phyloP scores from a whole-genome alignment of 164 flowering plant genomes.

The Litsea cubeba region DNA sequence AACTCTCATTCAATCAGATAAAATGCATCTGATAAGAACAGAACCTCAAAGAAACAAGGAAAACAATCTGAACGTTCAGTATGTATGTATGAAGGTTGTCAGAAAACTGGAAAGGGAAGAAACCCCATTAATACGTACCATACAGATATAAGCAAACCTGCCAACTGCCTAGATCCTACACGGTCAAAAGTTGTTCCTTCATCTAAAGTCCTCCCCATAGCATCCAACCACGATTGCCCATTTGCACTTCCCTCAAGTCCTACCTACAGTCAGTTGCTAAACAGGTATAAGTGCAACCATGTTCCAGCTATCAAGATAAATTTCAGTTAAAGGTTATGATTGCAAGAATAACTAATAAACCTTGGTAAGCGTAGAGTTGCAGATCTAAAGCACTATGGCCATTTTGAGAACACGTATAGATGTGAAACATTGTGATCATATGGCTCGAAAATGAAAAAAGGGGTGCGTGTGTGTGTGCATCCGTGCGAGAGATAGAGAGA shows the following conservation, averaged over 20 bases:
- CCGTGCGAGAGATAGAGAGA: too few species aligned
- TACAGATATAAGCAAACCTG: conserved; percentile 76
- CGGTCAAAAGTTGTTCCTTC: conserved; percentile 76
- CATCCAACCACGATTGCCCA: conserved; percentile 87
- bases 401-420: background rate
- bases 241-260: conserved; percentile 89
- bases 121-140: conserved; percentile 44
- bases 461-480: too few species aligned
- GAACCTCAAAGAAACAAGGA: background rate
- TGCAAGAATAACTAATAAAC: background rate
- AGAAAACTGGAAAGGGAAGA: background rate
- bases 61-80: background rate
- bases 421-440: too few species aligned
- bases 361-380: background rate
- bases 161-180: conserved; percentile 92
- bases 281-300: background rate
- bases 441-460: too few species aligned
- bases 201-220: conserved; percentile 75
- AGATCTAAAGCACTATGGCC: background rate
- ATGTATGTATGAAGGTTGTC: background rate
- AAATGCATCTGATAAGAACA: background rate
- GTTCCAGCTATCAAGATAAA: background rate
- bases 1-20: background rate
- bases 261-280: conserved; percentile 45
- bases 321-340: background rate